Base-by-base conservation (phyloP, 1,139 yeast species). In the Scheffersomyces parashehatae region DNA sequence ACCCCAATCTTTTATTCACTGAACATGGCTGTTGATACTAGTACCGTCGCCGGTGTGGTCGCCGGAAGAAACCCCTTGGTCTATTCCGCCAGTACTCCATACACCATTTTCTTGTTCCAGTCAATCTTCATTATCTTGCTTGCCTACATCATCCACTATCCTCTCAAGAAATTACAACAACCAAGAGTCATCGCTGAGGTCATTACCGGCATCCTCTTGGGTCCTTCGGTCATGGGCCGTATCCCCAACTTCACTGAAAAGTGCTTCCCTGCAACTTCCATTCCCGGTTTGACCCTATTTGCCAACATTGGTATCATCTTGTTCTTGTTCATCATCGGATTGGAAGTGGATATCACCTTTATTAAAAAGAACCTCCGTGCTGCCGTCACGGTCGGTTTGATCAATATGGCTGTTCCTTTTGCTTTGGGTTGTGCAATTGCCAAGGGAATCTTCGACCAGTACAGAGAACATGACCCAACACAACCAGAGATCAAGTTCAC, bases 171-270 rank as follows among this genome's bases (percentile, higher is more conserved):
- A 47, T 57, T 86, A 35, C 81, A 80, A 51, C 93, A 87, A 59
- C 95, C 95, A 0, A 72, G 82, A 44, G 95, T 86, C 35, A 85
- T 86, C 43, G 87, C 90, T 5, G 95, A 86, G 56, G 93, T 86
- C 42, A 70, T 86, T 12, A 73, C 88, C 0, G 95, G 95, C 14
- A 82, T 87, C 39, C 54, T 86, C 1, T 64, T 87, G 42, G 91
- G 91, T 0, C 89, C 89, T 1, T 64, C 81, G 1, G 91, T 79
- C 1, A 64, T 87, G 67, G 95, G 93, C 3, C 80, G 75, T 41
- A 78, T 85, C 32, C 89, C 89, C 0, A 68, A 77, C 45, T 86
- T 85, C 62, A 82, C 89, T 2, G 56, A 59, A 1, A 77, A 75
- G 8, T 81, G 88, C 36, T 86, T 87, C 61, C 89, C 93, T 0